These are phyloP conservation scores for Lasiosphaeria hispida DNA, from an alignment of 495 filamentous ascomycete genomes.

Conservation along the genomic window DNA sequence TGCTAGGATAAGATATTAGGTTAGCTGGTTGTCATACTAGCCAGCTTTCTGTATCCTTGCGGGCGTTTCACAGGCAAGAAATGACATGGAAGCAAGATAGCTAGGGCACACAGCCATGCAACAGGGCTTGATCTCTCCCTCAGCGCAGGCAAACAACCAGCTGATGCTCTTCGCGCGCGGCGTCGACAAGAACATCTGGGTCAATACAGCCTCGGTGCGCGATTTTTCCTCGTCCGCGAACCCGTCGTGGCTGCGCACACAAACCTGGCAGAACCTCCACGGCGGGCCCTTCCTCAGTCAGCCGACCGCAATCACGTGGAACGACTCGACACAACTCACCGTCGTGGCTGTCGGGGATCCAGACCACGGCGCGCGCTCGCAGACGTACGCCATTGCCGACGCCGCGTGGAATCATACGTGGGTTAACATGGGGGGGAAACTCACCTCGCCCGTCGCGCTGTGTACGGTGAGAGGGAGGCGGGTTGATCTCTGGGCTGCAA, in stretches of 20 bases:
- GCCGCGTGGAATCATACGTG: not conserved
- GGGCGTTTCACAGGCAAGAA: no score
- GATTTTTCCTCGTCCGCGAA: no score
- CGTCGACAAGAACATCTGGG: no score
- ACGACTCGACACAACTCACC: not conserved
- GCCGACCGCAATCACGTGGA: not conserved
- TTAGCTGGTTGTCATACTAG: no score
- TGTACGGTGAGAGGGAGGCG: not conserved
- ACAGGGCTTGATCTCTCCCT: no score
- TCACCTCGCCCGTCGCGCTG: not conserved
- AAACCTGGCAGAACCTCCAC: not conserved
- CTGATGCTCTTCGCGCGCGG: no score
- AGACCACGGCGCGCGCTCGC: not conserved
- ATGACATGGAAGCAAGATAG: no score
- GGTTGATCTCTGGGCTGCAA: not conserved
- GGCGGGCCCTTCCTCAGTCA: conserved; percentile 1
- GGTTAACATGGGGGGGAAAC: not conserved
- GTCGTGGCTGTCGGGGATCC: not conserved
- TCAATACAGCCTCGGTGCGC: no score
- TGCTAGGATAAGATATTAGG: no score
- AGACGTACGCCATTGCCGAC: not conserved
- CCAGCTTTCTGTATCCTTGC: no score
- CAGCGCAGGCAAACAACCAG: no score
- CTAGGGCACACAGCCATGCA: no score
- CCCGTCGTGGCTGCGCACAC: not conserved